Percentiles rank a stretch among this genome's conserved stretches.
Conservation (phyloP, 2,329 filamentous ascomycete genomes). For the Talaromyces atroroseus region DNA sequence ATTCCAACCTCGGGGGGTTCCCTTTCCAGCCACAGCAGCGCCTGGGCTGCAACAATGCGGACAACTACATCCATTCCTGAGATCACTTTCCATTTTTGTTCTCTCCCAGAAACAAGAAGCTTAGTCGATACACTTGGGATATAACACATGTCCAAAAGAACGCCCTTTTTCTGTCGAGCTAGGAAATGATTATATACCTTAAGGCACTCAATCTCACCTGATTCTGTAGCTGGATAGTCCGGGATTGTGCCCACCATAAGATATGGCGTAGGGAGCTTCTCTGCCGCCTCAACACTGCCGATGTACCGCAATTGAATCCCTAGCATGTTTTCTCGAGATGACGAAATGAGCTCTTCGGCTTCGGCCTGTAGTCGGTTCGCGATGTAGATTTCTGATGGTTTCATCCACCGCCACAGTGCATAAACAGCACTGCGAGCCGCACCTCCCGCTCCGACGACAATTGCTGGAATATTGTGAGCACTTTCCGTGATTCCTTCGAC, state of each 20-base stretch:
- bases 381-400: constrained; percentile 64
- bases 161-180: constrained; percentile 48
- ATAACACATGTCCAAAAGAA: constrained; percentile 78
- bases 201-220: constrained; percentile 57
- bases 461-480: constrained; percentile 53
- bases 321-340: neutral
- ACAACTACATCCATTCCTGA: constrained; percentile 72
- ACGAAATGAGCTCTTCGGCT: constrained; percentile 58
- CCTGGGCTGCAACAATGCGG: constrained; percentile 69
- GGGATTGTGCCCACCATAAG: constrained; percentile 67
- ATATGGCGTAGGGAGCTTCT: constrained; percentile 56
- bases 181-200: constrained; percentile 37
- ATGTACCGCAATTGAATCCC: constrained; percentile 58
- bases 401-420: constrained; percentile 64
- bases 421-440: constrained; percentile 75
- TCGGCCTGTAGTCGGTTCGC: constrained; percentile 68
- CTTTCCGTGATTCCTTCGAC: constrained; percentile 22
- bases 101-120: constrained; percentile 50
- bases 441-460: constrained; percentile 73
- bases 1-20: constrained; percentile 17
- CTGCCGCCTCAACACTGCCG: constrained; percentile 55
- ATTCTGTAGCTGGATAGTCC: constrained; percentile 64
- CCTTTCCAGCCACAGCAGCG: constrained; percentile 58
- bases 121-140: constrained; percentile 66
- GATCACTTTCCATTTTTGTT: constrained; percentile 66